Base-by-base conservation (phyloP, 2,329 filamentous ascomycete genomes). In the Neonectria magnoliae region DNA sequence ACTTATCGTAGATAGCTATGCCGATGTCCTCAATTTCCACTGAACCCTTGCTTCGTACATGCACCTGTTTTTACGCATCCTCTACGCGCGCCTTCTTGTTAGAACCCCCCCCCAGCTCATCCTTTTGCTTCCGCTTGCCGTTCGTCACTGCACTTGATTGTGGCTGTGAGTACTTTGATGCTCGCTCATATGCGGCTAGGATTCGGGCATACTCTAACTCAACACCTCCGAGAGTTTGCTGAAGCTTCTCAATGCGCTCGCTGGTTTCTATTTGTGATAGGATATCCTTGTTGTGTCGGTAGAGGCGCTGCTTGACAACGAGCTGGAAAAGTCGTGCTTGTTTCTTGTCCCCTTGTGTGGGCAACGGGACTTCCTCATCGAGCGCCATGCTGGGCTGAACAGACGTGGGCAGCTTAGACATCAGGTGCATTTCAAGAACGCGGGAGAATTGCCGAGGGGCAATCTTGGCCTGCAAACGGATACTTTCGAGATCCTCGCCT, bases 221-320 rank as follows among this genome's bases (percentile, higher is more conserved):
- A 16, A 95, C 90, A 52, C 86, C 87, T 16, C 84, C 81, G 22
- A 94, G 81, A 0, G 90, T 91, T 69, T 91, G 86, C 54, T 92
- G 87, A 4, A 97, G 82, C 81, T 91, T 93, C 62, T 92, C 86
- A 8, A 91, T 87, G 38, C 91, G 85, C 76, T 95, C 92, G 0
- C 81, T 77, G 5, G 82, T 81, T 59, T 93, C 91, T 44, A 95
- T 80, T 77, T 94, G 90, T 41, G 87, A 85, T 13, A 97, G 83
- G 2, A 87, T 79, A 70, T 94, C 90, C 62, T 85, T 86, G 74
- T 96, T 95, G 72, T 93, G 91, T 48, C 87, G 85, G 76, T 92
- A 94, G 4, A 97, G 82, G 38, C 93, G 83, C 72, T 92, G 87
- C 80, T 96, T 96, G n/a, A 91, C 88, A 45, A 93, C 82, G 25